Base-by-base conservation (phyloP, 371 early-diverging fungal species). In the Mortierella sp. region DNA sequence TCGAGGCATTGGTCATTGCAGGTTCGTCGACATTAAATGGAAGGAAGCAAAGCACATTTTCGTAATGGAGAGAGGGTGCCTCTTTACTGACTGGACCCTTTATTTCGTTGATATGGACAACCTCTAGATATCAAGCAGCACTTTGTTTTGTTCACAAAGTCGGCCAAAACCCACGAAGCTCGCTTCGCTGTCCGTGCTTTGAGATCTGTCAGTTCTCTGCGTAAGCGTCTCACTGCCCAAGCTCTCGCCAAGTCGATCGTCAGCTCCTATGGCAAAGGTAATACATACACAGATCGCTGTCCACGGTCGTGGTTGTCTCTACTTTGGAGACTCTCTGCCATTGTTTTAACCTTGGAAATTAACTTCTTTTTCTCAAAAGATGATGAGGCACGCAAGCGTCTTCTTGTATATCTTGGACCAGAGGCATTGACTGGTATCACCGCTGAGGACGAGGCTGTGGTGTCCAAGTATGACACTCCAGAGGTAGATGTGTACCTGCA, bases 141-240 rank as follows among this genome's bases (percentile, higher is more conserved):
- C 83, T 89, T 96, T 79, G 64, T 77, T 32, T 85, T 97, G 50
- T 83, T 98, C 75, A 95, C 96, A 78, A 88, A 94, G 64, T 94
- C 95, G 47, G 97, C 95, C 3, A 87, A 93, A 21, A 90, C 94
- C 4, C 86, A 94, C 55, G 98, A 98, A 84, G 80, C 93, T 38
- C 93, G 97, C 47, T 97, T 94, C 81, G 93, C 93, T 11, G 92
- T 95, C 16, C 93, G 98, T 64, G 98, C 94, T 8, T 75, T 97
- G 67, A 90, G 98, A 65, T 90, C 93, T 10, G 88, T 94, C 24
- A 91, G 94, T 41, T 87, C 93, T 1, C 84, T 96, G 65, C 92
- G 98, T 70, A 92, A 91, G 84, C 91, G 94, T 19, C 83, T 97
- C 55, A 92, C 90, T 50, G 84, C 89, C n/a, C 86, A 86, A 21